phyloP scores from a whole-genome alignment of 345 rosid species.

The Gossypioides kirkii region DNA sequence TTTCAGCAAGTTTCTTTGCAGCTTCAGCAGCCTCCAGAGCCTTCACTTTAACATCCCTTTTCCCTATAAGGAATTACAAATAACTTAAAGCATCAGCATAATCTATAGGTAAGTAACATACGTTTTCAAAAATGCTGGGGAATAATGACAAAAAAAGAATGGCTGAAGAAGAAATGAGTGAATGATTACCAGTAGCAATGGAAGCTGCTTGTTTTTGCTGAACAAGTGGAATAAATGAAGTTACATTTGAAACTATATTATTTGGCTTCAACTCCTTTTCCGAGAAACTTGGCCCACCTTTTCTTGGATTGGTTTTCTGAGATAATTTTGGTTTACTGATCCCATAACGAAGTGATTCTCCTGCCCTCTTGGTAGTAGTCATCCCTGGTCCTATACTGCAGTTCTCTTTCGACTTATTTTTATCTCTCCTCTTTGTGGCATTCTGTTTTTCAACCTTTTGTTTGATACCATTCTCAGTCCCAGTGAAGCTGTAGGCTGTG shows the following conservation, averaged over 20 bases:
- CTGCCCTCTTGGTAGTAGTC: slow-evolving; percentile 31
- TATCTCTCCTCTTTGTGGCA: slow-evolving; percentile 40
- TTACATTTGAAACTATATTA: slow-evolving; percentile 69
- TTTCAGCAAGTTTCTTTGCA: slow-evolving; percentile 71
- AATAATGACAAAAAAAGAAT: background rate
- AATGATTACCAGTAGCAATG: slow-evolving; percentile 47
- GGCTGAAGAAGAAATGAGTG: slow-evolving; percentile 1
- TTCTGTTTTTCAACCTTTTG: slow-evolving; percentile 37
- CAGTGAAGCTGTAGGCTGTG: slow-evolving; percentile 45
- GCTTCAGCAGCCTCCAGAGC: slow-evolving; percentile 90
- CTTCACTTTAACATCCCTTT: slow-evolving; percentile 83
- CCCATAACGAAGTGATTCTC: slow-evolving; percentile 43
- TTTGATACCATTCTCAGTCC: slow-evolving; percentile 38
- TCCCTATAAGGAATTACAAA: slow-evolving; percentile 42
- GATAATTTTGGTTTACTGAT: slow-evolving; percentile 56
- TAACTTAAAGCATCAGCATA: slow-evolving; percentile 3
- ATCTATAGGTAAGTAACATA: background rate
- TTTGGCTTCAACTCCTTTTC: slow-evolving; percentile 48
- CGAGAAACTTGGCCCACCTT: slow-evolving; percentile 34
- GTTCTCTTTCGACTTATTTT: slow-evolving; percentile 43
- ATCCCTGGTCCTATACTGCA: slow-evolving; percentile 23
- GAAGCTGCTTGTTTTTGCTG: slow-evolving; percentile 70
- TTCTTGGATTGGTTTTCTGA: slow-evolving; percentile 39
- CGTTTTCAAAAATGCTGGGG: background rate
- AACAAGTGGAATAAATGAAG: slow-evolving; percentile 80